These are phyloP conservation scores for Colletotrichum tofieldiae DNA, from an alignment of 2,329 filamentous ascomycete species.

Conservation along the genomic window DNA sequence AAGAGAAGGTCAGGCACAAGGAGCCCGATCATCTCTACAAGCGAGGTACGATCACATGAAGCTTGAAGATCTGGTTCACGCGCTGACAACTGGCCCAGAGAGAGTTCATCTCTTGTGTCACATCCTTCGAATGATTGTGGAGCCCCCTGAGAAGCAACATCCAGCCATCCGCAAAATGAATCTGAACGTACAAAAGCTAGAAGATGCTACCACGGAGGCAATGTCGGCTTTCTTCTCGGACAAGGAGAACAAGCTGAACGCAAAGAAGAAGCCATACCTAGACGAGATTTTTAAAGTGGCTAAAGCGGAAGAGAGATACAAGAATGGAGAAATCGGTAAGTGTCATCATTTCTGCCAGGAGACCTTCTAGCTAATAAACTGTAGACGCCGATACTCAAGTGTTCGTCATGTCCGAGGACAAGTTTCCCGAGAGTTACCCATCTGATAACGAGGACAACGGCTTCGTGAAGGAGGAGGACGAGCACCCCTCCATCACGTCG, in stretches of 20 bases:
- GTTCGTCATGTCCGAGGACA: constrained; percentile 68
- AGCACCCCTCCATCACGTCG: constrained; percentile 54
- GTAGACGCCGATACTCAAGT: constrained; percentile 65
- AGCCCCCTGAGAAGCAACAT: constrained; percentile 66
- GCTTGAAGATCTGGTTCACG: neutral
- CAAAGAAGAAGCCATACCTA: constrained; percentile 68
- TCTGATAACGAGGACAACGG: constrained; percentile 65
- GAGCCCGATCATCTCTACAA: constrained; percentile 83
- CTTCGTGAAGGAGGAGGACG: constrained; percentile 61
- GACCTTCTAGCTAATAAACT: constrained; percentile 2
- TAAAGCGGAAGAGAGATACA: constrained; percentile 69
- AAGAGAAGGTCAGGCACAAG: constrained; percentile 74
- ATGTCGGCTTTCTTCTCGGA: constrained; percentile 73
- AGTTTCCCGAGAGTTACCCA: constrained; percentile 62
- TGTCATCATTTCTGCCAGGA: constrained; percentile 4
- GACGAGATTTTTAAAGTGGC: constrained; percentile 76
- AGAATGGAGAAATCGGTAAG: constrained; percentile 71
- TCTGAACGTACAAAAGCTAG: constrained; percentile 69
- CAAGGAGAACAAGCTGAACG: constrained; percentile 67
- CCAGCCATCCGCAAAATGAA: constrained; percentile 67
- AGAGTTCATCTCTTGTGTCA: constrained; percentile 72
- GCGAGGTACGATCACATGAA: constrained; percentile 64
- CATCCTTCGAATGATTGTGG: constrained; percentile 71
- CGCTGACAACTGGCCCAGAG: constrained; percentile 59
- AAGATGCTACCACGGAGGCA: constrained; percentile 72